Evolutionary conservation across 2,329 filamentous ascomycete species (phyloP), one percentile per base, ranked within the genome.

Genomic region (Arachnomyces sp.): DNA sequence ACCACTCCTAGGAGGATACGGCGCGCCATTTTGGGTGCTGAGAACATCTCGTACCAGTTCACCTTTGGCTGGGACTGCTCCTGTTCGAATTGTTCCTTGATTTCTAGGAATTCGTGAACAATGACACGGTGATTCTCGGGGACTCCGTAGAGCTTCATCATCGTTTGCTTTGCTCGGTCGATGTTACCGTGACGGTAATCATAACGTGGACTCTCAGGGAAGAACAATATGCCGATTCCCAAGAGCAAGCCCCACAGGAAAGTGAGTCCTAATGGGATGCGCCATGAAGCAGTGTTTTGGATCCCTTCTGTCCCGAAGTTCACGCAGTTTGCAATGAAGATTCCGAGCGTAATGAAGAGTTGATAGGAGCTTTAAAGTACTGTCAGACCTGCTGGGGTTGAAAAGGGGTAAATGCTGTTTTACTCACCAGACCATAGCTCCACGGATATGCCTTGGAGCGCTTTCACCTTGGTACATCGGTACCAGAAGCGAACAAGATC

Each of bases 141-240:
- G 2, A 78, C 71, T 35, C 76, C 73, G 45, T 77, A 77, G 11
- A 73, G 69, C 43, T 68, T 66, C 14, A 71, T 66, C 51, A 79
- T 72, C 12, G 74, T 76, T 2, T 57, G 51, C 31, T 68, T 66
- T 5, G 76, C 74, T 31, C 62, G 60, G 11, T 76, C 72, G 28
- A 70, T 52, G 18, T 69, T 70, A 42, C 73, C 73, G 20, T 68
- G 53, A 33, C 74, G 67, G 57, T 76, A 78, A 43, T 74, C 72
- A 63, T 65, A 78, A 32, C 75, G 70, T n/a, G 76, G 76, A 9
- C 68, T 72, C 49, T 79, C 76, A 12, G 70, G 71, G 17, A 79
- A 65, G 55, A 76, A 72, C 16, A 72, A 53, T 36, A 77, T 75
- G 15, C 74, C 74, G 28, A 68, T 42, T 35, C 68, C 68, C 54